Evolutionary conservation across 495 filamentous ascomycete species (phyloP).

Genomic region (Hypoxylon crocopeplum): DNA sequence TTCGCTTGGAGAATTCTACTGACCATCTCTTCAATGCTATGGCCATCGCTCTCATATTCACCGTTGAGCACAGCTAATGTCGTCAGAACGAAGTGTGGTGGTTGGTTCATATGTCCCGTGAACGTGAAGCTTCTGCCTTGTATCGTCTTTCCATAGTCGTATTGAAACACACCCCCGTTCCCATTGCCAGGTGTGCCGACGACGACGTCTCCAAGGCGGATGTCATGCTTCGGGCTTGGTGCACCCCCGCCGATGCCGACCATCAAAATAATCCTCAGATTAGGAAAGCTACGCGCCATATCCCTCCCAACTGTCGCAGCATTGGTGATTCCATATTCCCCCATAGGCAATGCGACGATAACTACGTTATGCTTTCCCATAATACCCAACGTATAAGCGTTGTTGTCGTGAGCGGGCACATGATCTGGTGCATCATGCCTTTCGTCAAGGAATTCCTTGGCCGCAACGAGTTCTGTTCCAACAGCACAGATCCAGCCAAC

Average conservation of each 20-base stretch:
- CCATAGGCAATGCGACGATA: constrained; percentile 47
- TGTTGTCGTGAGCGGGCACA: constrained; percentile 39
- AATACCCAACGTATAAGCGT: constrained; percentile 45
- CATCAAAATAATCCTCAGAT: constrained; percentile 52
- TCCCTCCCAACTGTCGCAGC: constrained; percentile 47
- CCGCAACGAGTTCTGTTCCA: constrained; percentile 52
- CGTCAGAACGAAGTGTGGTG: constrained; percentile 32
- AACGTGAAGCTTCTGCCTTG: constrained; percentile 32
- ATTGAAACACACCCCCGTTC: constrained; percentile 39
- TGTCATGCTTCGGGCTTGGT: constrained; percentile 43
- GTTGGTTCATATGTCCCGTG: constrained; percentile 46
- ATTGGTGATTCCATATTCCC: constrained; percentile 46
- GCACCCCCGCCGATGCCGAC: constrained; percentile 58
- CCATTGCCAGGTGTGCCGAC: constrained; percentile 25
- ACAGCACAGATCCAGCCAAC: constrained; percentile 61
- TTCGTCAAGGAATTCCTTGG: constrained; percentile 55
- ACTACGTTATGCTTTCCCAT: constrained; percentile 52
- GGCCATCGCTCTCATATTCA: constrained; percentile 22
- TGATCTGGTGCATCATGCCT: constrained; percentile 33
- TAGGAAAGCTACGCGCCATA: constrained; percentile 52
- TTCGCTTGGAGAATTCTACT: constrained; percentile 26
- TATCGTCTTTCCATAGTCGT: constrained; percentile 42
- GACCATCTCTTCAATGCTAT: constrained; percentile 37
- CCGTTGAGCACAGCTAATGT: constrained; percentile 17
- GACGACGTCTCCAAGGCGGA: constrained; percentile 43